Conservation (phyloP, 1,139 yeast species). For the Zygosaccharomyces sapae region DNA sequence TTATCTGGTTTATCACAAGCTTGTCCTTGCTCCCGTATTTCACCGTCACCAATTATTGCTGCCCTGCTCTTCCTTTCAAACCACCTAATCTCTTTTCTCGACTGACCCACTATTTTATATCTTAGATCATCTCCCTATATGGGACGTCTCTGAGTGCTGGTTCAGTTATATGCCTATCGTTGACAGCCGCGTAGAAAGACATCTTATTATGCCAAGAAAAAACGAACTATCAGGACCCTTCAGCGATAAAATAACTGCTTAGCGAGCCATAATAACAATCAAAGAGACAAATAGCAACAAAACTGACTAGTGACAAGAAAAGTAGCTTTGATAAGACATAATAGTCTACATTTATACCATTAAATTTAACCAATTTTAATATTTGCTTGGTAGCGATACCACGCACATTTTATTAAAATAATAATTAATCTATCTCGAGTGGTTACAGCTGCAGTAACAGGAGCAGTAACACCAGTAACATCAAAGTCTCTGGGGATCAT, state of each 20-base stretch:
- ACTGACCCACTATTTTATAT: conserved; percentile 41
- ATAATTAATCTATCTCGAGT: not conserved
- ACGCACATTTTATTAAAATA: no score
- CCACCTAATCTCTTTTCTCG: conserved; percentile 35
- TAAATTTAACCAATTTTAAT: no score
- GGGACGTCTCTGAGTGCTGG: conserved; percentile 48
- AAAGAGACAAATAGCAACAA: not conserved
- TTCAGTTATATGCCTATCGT: conserved; percentile 22
- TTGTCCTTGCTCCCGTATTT: conserved; percentile 6
- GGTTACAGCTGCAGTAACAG: not conserved
- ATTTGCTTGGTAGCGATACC: no score
- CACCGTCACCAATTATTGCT: conserved; percentile 4
- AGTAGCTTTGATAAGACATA: no score
- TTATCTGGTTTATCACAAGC: conserved; percentile 5
- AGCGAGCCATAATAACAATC: not conserved
- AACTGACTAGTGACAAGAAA: no score
- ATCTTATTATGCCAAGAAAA: conserved; percentile 2
- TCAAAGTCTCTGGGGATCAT: no score
- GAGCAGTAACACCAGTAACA: not conserved
- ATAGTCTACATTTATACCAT: no score
- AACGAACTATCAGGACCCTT: not conserved
- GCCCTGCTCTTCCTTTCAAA: conserved; percentile 8
- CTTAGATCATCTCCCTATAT: conserved; percentile 38
- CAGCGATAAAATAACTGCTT: not conserved
- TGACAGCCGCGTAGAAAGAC: not conserved